These are phyloP conservation scores for Pseudoperonospora humuli DNA, from an alignment of 352 stramenopile species.

Conservation along the genomic window DNA sequence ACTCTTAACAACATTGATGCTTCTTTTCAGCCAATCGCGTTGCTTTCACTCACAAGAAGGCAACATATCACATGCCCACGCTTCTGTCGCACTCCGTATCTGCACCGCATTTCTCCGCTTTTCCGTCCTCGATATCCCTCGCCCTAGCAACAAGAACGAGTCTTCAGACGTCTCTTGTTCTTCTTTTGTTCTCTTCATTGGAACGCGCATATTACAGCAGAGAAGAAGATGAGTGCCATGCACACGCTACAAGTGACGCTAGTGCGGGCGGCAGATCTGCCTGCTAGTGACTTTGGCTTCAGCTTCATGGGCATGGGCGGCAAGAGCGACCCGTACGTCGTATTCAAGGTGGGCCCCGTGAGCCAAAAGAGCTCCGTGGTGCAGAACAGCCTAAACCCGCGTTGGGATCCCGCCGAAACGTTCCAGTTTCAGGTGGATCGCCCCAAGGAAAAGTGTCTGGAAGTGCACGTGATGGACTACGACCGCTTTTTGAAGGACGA, in stretches of 20 bases:
- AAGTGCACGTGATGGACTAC: constrained; percentile 58
- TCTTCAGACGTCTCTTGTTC: neutral
- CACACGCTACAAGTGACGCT: constrained; percentile 56
- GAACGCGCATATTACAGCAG: neutral
- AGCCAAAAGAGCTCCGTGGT: constrained; percentile 49
- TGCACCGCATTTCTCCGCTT: too few relatives aligned
- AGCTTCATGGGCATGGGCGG: constrained; percentile 61
- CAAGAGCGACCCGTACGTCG: constrained; percentile 72
- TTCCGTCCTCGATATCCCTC: too few relatives aligned
- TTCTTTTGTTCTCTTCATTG: neutral
- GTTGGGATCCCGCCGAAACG: constrained; percentile 44
- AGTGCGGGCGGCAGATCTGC: constrained; percentile 37
- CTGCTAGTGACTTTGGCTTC: constrained; percentile 54
- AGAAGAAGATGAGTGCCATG: constrained; percentile 28
- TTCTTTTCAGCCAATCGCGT: neutral
- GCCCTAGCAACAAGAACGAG: too few relatives aligned
- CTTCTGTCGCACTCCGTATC: constrained; percentile 21
- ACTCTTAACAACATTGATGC: neutral
- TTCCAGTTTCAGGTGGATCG: constrained; percentile 62
- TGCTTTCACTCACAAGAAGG: constrained; percentile 15
- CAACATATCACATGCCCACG: constrained; percentile 17
- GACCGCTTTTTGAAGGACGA: constrained; percentile 56
- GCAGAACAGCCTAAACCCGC: constrained; percentile 37
- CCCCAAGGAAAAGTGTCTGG: constrained; percentile 46
- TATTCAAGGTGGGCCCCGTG: constrained; percentile 44